Evolutionary conservation across 2,329 filamentous ascomycete species (phyloP), one percentile per base, ranked within the genome.

Genomic region (Myriosclerotinia scirpicola): DNA sequence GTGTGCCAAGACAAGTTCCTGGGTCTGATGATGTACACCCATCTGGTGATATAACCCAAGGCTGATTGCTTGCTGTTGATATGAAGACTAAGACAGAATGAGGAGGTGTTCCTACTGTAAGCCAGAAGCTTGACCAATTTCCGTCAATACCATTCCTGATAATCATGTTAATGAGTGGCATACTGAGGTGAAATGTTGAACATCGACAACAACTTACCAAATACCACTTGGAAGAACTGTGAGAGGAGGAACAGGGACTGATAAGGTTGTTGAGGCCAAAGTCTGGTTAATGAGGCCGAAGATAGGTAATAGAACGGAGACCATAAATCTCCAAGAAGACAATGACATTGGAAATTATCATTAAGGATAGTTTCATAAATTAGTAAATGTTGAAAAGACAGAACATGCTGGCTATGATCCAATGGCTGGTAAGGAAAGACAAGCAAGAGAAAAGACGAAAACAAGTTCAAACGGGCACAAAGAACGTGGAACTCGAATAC

Each of bases 91-190:
- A 15, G 15, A 64, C 30, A 15, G 15, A 30, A 17, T 46, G 44
- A 56, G 20, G 9, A 64, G 60, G 65, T 58, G 60, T 64, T 42
- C 65, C 65, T 34, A 64, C 81, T 72, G 78, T 83, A 67, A 92
- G 79, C 20, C 79, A 80, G 70, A 91, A 87, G 11, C 87, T 85
- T 17, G 88, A 91, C 90, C 90, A 93, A 68, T 83, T 83, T 7
- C 89, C 89, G 74, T 91, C 88, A 46, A 64, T 64, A 36, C 65
- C 65, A 58, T 64, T 58, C 65, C 65, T 67, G n/a, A 30, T 34
- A 40, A 36, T 20, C 48, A n/a, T 34, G 58, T 66, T 38, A 66
- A 53, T 22, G 50, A 22, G 4, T 40, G 46, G 42, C 11, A 53
- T 15, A 6, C 5, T 54, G 9, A 54, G 30, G 26, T 38, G 12